Evolutionary conservation across 257 asterid genomes (phyloP).

Genomic region (Ajuga chamaepitys): DNA sequence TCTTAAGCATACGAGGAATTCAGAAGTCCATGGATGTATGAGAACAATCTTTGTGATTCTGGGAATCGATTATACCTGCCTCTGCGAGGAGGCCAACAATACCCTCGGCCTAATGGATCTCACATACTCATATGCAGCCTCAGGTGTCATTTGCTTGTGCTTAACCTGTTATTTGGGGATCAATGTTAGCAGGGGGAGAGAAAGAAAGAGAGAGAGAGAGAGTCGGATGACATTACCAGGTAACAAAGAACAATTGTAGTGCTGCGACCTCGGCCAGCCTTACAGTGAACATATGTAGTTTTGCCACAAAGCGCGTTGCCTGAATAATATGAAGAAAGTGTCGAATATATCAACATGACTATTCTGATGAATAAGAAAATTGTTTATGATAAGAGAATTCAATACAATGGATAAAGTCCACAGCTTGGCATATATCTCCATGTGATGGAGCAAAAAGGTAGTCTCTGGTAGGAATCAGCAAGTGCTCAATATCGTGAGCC

Average conservation of each 20-base stretch:
- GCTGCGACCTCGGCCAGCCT: constrained; percentile 98
- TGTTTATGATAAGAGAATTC: not conserved
- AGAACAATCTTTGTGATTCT: too few relatives aligned
- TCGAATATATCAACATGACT: not conserved
- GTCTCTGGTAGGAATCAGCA: constrained; percentile 93
- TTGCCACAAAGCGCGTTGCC: constrained; percentile 52
- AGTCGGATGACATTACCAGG: constrained; percentile 39
- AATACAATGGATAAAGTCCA: constrained; percentile 71
- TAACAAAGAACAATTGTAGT: constrained; percentile 94
- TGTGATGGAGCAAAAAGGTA: constrained; percentile 89
- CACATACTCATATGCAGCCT: constrained; percentile 57
- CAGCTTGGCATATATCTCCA: constrained; percentile 69
- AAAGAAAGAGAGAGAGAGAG: too few relatives aligned
- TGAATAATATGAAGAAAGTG: constrained; percentile 18
- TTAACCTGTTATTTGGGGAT: constrained; percentile 43
- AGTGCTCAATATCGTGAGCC: constrained; percentile 69
- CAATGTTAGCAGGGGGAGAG: not conserved
- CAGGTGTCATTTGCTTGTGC: constrained; percentile 76
- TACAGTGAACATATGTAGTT: constrained; percentile 89
- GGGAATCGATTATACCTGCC: constrained; percentile 49
- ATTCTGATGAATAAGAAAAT: not conserved
- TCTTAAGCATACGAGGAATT: not conserved
- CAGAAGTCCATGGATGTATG: not conserved
- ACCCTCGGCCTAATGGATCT: constrained; percentile 84
- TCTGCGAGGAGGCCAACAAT: constrained; percentile 68